phyloP scores from a whole-genome alignment of 1,139 yeast genomes.

The Scheffersomyces segobiensis region DNA sequence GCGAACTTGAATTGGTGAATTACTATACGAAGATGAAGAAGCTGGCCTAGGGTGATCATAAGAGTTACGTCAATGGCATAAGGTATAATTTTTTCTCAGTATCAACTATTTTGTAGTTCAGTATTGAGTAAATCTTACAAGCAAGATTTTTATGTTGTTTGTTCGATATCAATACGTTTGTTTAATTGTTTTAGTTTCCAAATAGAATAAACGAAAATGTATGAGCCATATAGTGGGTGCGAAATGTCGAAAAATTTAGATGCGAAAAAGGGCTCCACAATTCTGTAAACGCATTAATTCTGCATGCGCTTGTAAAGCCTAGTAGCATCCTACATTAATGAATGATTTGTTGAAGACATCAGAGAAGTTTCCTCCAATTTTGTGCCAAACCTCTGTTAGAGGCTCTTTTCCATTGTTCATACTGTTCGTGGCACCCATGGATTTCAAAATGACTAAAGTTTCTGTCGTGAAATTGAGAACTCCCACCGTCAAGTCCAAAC shows the following conservation, averaged over 20 bases:
- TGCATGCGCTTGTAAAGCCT: not conserved
- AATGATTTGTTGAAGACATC: no score
- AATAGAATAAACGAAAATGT: not conserved
- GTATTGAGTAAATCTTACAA: no score
- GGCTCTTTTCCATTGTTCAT: not conserved
- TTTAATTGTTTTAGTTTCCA: not conserved
- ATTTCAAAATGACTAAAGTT: not conserved
- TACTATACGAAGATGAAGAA: constrained; percentile 45
- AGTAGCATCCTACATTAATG: not conserved
- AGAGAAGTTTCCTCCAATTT: constrained; percentile 11
- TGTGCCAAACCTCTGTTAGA: constrained; percentile 8
- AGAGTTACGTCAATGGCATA: not conserved
- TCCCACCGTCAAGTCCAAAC: not conserved
- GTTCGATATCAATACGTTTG: no score
- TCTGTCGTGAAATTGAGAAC: not conserved
- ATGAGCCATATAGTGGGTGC: not conserved
- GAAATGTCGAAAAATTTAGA: not conserved
- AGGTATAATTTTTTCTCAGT: no score
- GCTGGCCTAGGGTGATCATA: not conserved
- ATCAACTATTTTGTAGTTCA: no score
- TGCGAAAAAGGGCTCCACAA: not conserved
- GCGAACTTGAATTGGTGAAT: constrained; percentile 72
- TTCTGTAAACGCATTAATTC: not conserved
- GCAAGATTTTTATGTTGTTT: not conserved
- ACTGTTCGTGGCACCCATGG: not conserved